phyloP scores from a whole-genome alignment of 257 asterid genomes.

The Petunia axillaris region DNA sequence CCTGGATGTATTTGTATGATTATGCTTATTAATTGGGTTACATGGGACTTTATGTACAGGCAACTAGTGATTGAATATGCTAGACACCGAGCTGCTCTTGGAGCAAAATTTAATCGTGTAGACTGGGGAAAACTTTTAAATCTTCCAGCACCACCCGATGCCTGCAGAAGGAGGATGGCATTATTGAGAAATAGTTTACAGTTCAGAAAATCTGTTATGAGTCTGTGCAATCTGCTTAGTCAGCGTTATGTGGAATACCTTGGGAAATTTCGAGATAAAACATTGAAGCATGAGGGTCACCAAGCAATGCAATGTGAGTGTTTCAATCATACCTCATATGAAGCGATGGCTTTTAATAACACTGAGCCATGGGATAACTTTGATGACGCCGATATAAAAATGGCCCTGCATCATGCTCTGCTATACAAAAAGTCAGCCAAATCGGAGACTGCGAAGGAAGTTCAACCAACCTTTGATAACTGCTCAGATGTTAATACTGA shows the following conservation, averaged over 20 bases:
- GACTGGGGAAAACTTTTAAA: constrained; percentile 71
- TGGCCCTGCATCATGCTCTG: constrained; percentile 67
- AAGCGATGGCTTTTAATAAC: too few species aligned
- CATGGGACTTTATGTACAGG: constrained; percentile 43
- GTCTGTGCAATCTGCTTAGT: constrained; percentile 69
- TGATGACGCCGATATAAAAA: constrained; percentile 61
- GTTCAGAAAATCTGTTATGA: constrained; percentile 73
- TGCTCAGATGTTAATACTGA: constrained; percentile 26
- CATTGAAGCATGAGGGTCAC: constrained; percentile 43
- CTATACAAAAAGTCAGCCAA: constrained; percentile 59
- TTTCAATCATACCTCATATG: constrained; percentile 18
- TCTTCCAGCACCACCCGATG: constrained; percentile 83
- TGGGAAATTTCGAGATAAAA: constrained; percentile 53
- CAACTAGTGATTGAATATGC: constrained; percentile 79
- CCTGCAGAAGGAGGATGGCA: constrained; percentile 91
- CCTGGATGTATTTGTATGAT: constrained; percentile 18
- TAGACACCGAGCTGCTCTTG: constrained; percentile 78
- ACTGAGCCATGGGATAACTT: constrained; percentile 69
- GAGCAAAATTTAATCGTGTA: constrained; percentile 75
- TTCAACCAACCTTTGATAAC: constrained; percentile 33
- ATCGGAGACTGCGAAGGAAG: constrained; percentile 43
- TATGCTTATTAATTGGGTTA: constrained; percentile 13
- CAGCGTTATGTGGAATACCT: constrained; percentile 66
- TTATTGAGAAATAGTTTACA: constrained; percentile 48
- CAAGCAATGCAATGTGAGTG: constrained; percentile 40